phyloP scores from a whole-genome alignment of 371 early-diverging fungal genomes.

The Nosema muscidifuracis region DNA sequence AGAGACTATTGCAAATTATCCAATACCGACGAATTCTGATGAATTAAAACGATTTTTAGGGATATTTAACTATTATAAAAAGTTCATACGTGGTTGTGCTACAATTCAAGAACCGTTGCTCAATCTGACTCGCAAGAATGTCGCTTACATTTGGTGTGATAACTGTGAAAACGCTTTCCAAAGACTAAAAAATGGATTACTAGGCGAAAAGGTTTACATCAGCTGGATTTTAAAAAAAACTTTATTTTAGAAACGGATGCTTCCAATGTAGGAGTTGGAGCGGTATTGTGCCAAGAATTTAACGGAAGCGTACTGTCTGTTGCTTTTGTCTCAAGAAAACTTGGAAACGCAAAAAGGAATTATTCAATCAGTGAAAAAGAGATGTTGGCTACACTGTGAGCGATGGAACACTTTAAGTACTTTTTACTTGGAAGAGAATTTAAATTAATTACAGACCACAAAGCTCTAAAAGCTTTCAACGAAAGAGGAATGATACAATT shows the following conservation, averaged over 20 bases:
- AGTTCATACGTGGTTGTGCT: slow-evolving; percentile 7
- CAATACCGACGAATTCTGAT: not conserved
- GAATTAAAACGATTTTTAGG: slow-evolving; percentile 26
- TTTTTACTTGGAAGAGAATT: slow-evolving; percentile 42
- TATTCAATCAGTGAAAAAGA: slow-evolving; percentile 42
- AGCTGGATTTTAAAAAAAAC: slow-evolving; percentile 37
- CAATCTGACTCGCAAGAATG: slow-evolving; percentile 5
- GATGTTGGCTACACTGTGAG: slow-evolving; percentile 31
- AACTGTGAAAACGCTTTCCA: too few species aligned
- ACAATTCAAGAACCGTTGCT: not conserved
- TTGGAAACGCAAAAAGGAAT: slow-evolving; percentile 33
- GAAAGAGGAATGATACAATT: not conserved
- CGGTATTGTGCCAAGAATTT: slow-evolving; percentile 41
- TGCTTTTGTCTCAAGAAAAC: slow-evolving; percentile 5
- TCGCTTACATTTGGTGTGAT: not conserved
- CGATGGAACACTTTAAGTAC: slow-evolving; percentile 44
- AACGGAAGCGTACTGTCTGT: slow-evolving; percentile 6
- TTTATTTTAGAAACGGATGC: slow-evolving; percentile 50
- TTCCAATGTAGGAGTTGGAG: slow-evolving; percentile 34
- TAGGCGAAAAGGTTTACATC: not conserved
- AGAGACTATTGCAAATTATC: not conserved
- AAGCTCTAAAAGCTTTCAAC: slow-evolving; percentile 33
- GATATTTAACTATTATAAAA: slow-evolving; percentile 28
- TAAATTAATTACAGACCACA: slow-evolving; percentile 50
- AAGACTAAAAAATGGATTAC: too few species aligned